Percentiles rank a stretch among this genome's conserved stretches.
These are phyloP conservation scores for Carex scoparia DNA, from an alignment of 176 grass and related monocot genomes.

Conservation along the genomic window DNA sequence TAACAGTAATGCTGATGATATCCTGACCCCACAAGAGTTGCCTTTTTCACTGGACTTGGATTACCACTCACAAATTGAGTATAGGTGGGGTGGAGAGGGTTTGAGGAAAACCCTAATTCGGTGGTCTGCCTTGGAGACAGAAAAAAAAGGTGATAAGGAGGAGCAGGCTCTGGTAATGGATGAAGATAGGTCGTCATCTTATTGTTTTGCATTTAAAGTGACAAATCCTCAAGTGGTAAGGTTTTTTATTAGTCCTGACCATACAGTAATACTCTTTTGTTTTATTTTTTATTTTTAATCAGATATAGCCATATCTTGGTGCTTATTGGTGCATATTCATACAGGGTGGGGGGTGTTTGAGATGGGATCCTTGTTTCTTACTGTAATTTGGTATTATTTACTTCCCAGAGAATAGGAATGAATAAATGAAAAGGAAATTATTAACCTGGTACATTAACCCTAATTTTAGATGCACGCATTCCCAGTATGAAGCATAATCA, in stretches of 20 bases:
- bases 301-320: neutral
- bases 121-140: conserved; percentile 56
- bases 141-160: conserved; percentile 58
- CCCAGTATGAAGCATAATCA: neutral
- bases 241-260: conserved; percentile 4
- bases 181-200: conserved; percentile 57
- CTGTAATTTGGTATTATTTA: neutral
- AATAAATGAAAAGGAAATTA: neutral
- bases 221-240: conserved; percentile 77
- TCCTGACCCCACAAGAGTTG: conserved; percentile 41
- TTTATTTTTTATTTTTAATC: neutral
- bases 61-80: conserved; percentile 88
- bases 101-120: conserved; percentile 86
- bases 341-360: neutral
- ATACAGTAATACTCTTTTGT: neutral
- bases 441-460: neutral
- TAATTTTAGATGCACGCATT: neutral
- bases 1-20: conserved; percentile 46
- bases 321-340: neutral
- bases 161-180: conserved; percentile 81
- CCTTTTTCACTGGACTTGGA: conserved; percentile 66
- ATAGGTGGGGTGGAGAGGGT: conserved; percentile 92
- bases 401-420: neutral
- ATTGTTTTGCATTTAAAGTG: conserved; percentile 81
- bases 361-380: neutral